These are phyloP conservation scores for Physcia stellaris DNA, from an alignment of 495 filamentous ascomycete species.

Conservation along the genomic window DNA sequence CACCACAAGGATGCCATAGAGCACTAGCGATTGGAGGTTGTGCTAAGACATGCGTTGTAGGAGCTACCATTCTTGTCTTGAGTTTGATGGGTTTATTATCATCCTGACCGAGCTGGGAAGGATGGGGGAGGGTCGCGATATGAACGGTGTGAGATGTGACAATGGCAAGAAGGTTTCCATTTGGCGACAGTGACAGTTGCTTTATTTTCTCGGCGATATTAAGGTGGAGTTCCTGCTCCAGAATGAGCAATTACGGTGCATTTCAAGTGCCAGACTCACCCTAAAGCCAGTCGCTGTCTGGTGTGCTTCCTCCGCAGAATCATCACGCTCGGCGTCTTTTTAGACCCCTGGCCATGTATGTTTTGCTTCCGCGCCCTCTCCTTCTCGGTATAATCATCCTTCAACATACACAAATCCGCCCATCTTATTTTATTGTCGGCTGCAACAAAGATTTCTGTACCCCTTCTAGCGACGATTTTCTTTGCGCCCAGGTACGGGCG, in stretches of 20 bases:
- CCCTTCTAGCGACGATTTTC: constrained; percentile 57
- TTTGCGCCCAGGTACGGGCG: too few species aligned
- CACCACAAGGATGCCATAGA: constrained; percentile 77
- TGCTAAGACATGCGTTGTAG: constrained; percentile 76
- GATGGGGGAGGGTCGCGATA: constrained; percentile 63
- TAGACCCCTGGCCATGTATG: too few species aligned
- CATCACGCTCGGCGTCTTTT: too few species aligned
- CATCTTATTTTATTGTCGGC: constrained; percentile 78
- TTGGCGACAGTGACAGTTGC: constrained; percentile 70
- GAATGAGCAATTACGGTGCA: too few species aligned
- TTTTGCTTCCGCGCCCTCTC: constrained; percentile 30
- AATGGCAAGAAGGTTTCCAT: constrained; percentile 65
- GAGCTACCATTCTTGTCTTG: constrained; percentile 73
- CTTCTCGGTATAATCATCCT: constrained; percentile 63
- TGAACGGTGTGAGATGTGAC: constrained; percentile 73
- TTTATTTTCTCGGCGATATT: constrained; percentile 61
- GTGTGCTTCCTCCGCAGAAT: constrained; percentile 13
- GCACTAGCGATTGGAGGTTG: constrained; percentile 62
- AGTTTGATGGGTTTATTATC: constrained; percentile 54
- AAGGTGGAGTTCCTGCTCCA: constrained; percentile 47
- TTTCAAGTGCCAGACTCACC: constrained; percentile 3
- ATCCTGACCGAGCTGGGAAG: constrained; percentile 49
- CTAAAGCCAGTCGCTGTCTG: constrained; percentile 11
- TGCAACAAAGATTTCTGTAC: constrained; percentile 70
- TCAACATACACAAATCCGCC: constrained; percentile 62